Evolutionary conservation across 176 grass and related monocot genomes (phyloP).

Genomic region (Leersia perrieri): DNA sequence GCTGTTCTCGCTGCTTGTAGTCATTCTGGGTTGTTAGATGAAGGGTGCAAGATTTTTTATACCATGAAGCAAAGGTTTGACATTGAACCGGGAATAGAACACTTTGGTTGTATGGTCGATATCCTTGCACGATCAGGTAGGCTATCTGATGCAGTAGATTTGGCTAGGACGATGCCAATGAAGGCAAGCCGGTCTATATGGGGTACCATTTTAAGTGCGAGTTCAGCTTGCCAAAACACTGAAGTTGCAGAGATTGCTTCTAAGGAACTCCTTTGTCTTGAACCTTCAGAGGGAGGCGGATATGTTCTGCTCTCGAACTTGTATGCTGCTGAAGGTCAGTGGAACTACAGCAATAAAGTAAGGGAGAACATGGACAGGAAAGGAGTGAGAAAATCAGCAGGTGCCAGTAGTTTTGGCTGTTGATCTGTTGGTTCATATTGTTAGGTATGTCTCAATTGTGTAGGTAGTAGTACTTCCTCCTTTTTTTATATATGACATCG

Average conservation of each 20-base stretch:
- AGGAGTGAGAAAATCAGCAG: conserved; percentile 53
- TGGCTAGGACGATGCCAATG: conserved; percentile 52
- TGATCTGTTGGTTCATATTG: conserved; percentile 29
- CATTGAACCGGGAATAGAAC: conserved; percentile 50
- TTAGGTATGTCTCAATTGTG: conserved; percentile 1
- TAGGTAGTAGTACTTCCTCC: no score
- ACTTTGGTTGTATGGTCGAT: conserved; percentile 61
- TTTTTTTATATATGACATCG: no score
- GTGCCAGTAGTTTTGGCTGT: conserved; percentile 35
- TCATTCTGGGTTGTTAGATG: conserved; percentile 50
- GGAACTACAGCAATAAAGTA: conserved; percentile 43
- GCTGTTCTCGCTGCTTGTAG: conserved; percentile 55
- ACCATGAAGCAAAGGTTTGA: conserved; percentile 43
- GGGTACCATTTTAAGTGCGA: conserved; percentile 57
- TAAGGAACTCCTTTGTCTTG: conserved; percentile 44
- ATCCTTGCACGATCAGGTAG: conserved; percentile 51
- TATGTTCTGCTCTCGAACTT: conserved; percentile 59
- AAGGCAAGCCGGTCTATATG: conserved; percentile 56
- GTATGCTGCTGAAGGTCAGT: conserved; percentile 55
- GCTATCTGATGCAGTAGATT: conserved; percentile 44
- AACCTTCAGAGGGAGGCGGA: conserved; percentile 48
- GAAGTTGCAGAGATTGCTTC: conserved; percentile 55
- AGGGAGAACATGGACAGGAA: conserved; percentile 47
- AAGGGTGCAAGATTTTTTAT: conserved; percentile 47
- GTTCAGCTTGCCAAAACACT: conserved; percentile 41